These are phyloP conservation scores for Blastobotrys chiropterorum DNA, from an alignment of 805 yeast species.

Conservation along the genomic window DNA sequence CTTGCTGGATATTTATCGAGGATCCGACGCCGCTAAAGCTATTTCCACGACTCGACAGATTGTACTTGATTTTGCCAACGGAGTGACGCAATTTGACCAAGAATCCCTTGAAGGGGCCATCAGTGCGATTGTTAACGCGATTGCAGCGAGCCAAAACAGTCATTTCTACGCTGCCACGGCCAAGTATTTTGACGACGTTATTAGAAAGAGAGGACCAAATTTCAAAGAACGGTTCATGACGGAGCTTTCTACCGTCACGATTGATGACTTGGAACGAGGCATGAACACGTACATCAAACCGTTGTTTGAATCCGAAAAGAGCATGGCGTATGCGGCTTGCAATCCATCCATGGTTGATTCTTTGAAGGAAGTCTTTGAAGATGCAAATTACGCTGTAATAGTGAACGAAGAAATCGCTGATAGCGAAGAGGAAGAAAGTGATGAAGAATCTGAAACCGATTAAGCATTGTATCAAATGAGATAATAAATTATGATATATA, in stretches of 20 bases:
- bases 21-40: conserved; percentile 70
- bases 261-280: conserved; percentile 40
- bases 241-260: conserved; percentile 44
- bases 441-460: conserved; percentile 24
- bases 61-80: conserved; percentile 54
- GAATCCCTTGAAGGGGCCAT: conserved; percentile 65
- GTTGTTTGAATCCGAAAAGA: conserved; percentile 50
- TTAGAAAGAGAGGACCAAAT: conserved; percentile 65
- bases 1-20: conserved; percentile 66
- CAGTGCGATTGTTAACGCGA: conserved; percentile 63
- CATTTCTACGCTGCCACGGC: conserved; percentile 56
- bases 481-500: neutral
- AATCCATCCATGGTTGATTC: conserved; percentile 57
- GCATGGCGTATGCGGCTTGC: conserved; percentile 63
- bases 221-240: conserved; percentile 50
- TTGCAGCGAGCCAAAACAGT: conserved; percentile 66
- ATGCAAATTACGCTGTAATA: conserved; percentile 56
- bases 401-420: conserved; percentile 26
- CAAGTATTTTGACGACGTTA: conserved; percentile 58
- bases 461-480: conserved; percentile 8
- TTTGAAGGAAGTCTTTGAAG: conserved; percentile 42
- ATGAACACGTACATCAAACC: conserved; percentile 57
- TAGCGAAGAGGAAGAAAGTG: conserved; percentile 21
- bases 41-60: conserved; percentile 53
- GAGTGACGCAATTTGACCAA: conserved; percentile 48